Evolutionary conservation across 805 yeast species (phyloP), one percentile per base, ranked within the genome.

Genomic region (Metschnikowia gruessii): DNA sequence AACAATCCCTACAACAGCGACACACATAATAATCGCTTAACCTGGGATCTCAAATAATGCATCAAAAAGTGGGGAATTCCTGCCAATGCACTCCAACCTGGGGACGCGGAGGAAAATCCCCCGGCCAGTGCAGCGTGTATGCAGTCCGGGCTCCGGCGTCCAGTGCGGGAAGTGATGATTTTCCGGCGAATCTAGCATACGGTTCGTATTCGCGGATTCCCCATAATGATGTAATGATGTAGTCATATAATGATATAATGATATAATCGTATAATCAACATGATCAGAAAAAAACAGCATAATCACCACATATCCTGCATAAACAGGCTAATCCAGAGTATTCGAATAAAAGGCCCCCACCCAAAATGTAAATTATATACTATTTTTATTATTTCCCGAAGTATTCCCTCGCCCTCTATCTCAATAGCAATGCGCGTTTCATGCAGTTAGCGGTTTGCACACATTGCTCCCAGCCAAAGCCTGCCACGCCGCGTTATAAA

Each of bases 61-160:
- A 16, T 11, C 21, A 15, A 37, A 26, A 30, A 39, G 35, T 39
- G 34, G 42, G 35, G 28, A 29, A 29, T 10, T 17, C 11, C 45
- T 37, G 24, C 42, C 21, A 19, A 40, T 45, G 48, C 45, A 42
- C 48, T 43, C 48, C 48, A 34, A 26, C 37, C 34, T 35, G 37
- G 37, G 45, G 37, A 28, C 44, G 55, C 55, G 55, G 55, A 51
- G 55, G 42, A 33, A 46, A 43, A 50, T 35, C 49, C 35, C 44
- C 55, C 55, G 51, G 43, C 43, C 10, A 29, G 32, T 30, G 42
- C 46, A 41, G 24, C 11, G 33, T 10, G n/a, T 33, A 31, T 38
- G 40, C 40, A n/a, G n/a, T n/a, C n/a, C n/a, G n/a, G n/a, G n/a
- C n/a, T n/a, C n/a, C n/a, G n/a, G n/a, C 40, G 40, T 28, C 28